Base-by-base conservation (phyloP, 495 filamentous ascomycete genomes). In the Tuber aestivum region DNA sequence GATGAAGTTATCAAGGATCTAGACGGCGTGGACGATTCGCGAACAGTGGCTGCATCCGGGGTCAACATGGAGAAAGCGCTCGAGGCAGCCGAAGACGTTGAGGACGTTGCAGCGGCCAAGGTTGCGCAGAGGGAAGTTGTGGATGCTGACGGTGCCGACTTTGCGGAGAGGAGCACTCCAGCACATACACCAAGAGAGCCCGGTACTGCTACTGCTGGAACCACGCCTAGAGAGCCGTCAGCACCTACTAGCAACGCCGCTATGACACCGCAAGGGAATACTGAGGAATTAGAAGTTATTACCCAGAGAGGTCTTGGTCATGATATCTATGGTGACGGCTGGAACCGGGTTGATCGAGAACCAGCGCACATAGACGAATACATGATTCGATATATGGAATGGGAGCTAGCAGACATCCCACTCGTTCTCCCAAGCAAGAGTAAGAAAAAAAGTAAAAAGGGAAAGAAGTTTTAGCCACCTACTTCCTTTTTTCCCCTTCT, bases 21-120 rank as follows among this genome's bases (percentile, higher is more conserved):
- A 65, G 90, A 89, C 75, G 87, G 87, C 71, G 88, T 88, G 44
- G 89, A 88, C 41, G 84, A 86, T 69, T 85, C 85, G 1, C 86
- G 87, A 20, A 83, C 85, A 27, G 91, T 93, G 76, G 88, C 87
- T 44, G 87, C 89, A 75, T 87, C 89, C 0, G 90, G 89, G 40
- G 91, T 90, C 21, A 95, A 94, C 40, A 95, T 97, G 90, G 94
- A 97, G 35, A 88, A 90, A 16, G 92, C 92, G 0, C 90, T 98
- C 42, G 93, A 95, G 77, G 90, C 91, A 76, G 96, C 92, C 16
- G 96, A 99, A 84, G 96, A 99, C 81, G 87, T 88, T 70, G 96
- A 99, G 83, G 96, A 99, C 83, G 92, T 92, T 12, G 89, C 88
- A 32, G 96, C 96, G 0, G 96, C 95, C 1, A 91, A 91, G 75